phyloP scores from a whole-genome alignment of 2,329 filamentous ascomycete genomes.

The Golovinomyces cichoracearum region DNA sequence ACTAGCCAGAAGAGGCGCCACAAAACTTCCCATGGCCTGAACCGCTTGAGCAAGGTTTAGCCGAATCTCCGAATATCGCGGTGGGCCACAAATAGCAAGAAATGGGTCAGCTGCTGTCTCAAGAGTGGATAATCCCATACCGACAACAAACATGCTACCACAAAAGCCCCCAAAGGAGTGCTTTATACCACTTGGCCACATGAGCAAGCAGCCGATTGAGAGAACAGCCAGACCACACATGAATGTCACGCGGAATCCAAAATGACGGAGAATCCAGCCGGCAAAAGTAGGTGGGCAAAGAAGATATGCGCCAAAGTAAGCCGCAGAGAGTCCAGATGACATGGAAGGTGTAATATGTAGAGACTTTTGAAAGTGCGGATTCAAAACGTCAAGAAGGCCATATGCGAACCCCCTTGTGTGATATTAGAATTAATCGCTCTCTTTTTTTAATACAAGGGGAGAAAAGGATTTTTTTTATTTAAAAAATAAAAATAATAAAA shows the following conservation, averaged over 20 bases:
- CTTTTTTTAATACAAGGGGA: neutral
- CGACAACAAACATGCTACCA: slow-evolving; percentile 46
- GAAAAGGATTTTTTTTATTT: too few species aligned
- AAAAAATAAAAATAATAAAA: too few species aligned
- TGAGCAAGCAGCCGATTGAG: slow-evolving; percentile 53
- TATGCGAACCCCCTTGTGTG: slow-evolving; percentile 45
- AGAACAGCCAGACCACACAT: slow-evolving; percentile 54
- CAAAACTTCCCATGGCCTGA: slow-evolving; percentile 47
- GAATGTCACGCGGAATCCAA: slow-evolving; percentile 57
- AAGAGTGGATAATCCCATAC: slow-evolving; percentile 48
- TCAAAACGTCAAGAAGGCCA: slow-evolving; percentile 59
- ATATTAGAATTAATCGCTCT: neutral
- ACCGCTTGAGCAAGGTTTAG: slow-evolving; percentile 51
- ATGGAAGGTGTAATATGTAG: slow-evolving; percentile 30
- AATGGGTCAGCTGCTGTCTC: slow-evolving; percentile 66
- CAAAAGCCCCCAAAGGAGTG: slow-evolving; percentile 55
- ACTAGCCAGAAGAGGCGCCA: slow-evolving; percentile 46
- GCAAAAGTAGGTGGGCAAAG: slow-evolving; percentile 44
- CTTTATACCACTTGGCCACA: slow-evolving; percentile 58
- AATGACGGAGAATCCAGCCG: slow-evolving; percentile 40
- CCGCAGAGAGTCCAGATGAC: slow-evolving; percentile 39
- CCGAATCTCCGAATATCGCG: slow-evolving; percentile 45
- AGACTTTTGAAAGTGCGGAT: slow-evolving; percentile 39
- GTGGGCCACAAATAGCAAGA: slow-evolving; percentile 42
- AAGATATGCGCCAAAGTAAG: slow-evolving; percentile 49